Evolutionary conservation across 1,284 basidiomycete species (phyloP), one percentile per base, ranked within the genome.

Genomic region (Cutaneotrichosporon sp.): DNA sequence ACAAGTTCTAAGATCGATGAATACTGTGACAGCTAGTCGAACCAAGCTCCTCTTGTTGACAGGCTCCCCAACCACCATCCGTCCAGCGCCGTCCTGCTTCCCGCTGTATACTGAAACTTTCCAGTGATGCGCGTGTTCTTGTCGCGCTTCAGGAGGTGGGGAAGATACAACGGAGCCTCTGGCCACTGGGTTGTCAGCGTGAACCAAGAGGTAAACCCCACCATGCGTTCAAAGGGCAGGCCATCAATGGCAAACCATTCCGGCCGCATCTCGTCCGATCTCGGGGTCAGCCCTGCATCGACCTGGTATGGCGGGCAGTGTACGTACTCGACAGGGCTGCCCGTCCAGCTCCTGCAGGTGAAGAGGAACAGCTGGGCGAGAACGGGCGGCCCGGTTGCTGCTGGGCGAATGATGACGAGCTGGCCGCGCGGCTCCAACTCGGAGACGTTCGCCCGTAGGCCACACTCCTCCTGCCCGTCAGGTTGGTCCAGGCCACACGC

Each of bases 381-480:
- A 5, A 46, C 42, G 0, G 54, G 16, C 0, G 29, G 8, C 1
- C n/a, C n/a, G 7, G 7, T 20, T 13, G 34, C 8, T 1, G 10
- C n/a, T 14, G 22, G 24, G 16, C 59, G 53, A 14, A 56, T 45
- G 18, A 70, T 70, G 43, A 54, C 29, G 0, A 74, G 38, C 2
- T 51, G 31, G 2, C 72, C 72, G 18, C 43, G 58, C 1, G 57
- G 25, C 6, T 54, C 22, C 20, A 75, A 10, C 5, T 59, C 59
- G 0, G 36, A 45, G 2, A 83, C 78, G 4, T 49, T 34, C 0
- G 88, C 86, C 16, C 78, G 80, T 46, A 92, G 85, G 0, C 89
- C 87, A 5, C 89, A 84, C 79, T 92, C 90, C 81, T 92, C 90
- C 90, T 92, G 66, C 10, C 5, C 20, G 38, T 6, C 29, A n/a